Base-by-base conservation (phyloP, 2,329 filamentous ascomycete genomes). In the Monosporascus sp. region DNA sequence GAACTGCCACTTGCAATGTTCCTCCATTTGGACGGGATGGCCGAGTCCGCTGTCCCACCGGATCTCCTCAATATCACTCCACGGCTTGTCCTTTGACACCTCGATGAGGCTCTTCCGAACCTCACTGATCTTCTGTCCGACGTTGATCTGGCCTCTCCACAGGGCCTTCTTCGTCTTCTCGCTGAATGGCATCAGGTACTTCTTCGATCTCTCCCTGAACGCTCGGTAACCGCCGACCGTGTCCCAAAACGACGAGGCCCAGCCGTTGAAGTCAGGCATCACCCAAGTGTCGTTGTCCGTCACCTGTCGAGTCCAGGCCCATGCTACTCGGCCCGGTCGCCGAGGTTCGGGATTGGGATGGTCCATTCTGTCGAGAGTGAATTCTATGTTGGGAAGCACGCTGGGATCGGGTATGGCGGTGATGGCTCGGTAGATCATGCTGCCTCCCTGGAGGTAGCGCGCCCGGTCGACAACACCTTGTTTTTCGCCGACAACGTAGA, bases 221-320 rank as follows among this genome's bases (percentile, higher is more conserved):
- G 74, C 71, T n/a, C 67, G 65, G 60, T 76, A 74, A 5, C 72
- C 63, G 2, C 74, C 71, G 22, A 73, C 70, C 53, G 70, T 68
- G 18, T 74, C 72, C 53, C 78, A 51, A 18, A 36, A 74, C 2
- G 76, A 76, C 76, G 75, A 79, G 8, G 72, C 69, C 74, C 75
- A 81, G 65, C 76, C 79, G 36, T 75, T 77, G 57, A 80, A 80
- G 57, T 80, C 77, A 0, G 77, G 77, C 64, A 80, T 78, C 20
- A 80, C 64, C 77, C 77, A 80, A 44, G 69, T 64, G 15, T 69
- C 62, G 7, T 62, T 62, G 36, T 75, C 68, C n/a, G 69, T 65
- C 8, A 68, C 62, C 37, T 57, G 66, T 47, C 67, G 70, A 3
- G 73, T 70, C 56, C 74, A 78, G 6, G 70, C 69, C 75, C 75